Evolutionary conservation across 2,329 filamentous ascomycete genomes (phyloP).

Genomic region (Fusarium sp.): DNA sequence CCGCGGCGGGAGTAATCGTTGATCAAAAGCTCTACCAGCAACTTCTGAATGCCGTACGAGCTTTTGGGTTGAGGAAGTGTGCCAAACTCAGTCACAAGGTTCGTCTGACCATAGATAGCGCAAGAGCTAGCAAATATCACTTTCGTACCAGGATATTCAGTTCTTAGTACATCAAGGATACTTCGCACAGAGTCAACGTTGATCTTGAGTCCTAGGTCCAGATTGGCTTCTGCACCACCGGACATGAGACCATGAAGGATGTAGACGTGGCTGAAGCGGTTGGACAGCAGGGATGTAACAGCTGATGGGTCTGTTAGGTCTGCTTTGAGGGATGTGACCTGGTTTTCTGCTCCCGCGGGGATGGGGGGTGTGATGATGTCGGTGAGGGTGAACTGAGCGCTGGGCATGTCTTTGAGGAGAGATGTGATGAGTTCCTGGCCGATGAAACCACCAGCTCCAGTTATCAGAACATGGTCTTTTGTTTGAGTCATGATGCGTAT

Average conservation of each 20-base stretch:
- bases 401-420: conserved; percentile 54
- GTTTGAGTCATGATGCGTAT: conserved; percentile 12
- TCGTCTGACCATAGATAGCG: conserved; percentile 62
- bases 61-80: conserved; percentile 57
- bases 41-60: conserved; percentile 70
- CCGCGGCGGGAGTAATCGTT: conserved; percentile 56
- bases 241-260: conserved; percentile 73
- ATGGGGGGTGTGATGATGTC: conserved; percentile 64
- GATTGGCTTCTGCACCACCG: conserved; percentile 66
- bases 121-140: conserved; percentile 69
- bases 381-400: conserved; percentile 60
- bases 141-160: conserved; percentile 55
- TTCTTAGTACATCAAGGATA: conserved; percentile 61
- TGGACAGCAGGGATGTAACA: conserved; percentile 42
- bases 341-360: conserved; percentile 48
- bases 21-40: conserved; percentile 62
- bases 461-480: conserved; percentile 61
- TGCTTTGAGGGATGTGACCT: conserved; percentile 38
- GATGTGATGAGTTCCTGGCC: conserved; percentile 69
- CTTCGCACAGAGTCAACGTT: conserved; percentile 66
- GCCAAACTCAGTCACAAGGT: conserved; percentile 27
- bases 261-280: conserved; percentile 58
- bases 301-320: conserved; percentile 36
- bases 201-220: conserved; percentile 63
- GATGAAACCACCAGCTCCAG: conserved; percentile 71